Conservation (phyloP, 2,329 filamentous ascomycete species). For the Graphilbum fragrans region DNA sequence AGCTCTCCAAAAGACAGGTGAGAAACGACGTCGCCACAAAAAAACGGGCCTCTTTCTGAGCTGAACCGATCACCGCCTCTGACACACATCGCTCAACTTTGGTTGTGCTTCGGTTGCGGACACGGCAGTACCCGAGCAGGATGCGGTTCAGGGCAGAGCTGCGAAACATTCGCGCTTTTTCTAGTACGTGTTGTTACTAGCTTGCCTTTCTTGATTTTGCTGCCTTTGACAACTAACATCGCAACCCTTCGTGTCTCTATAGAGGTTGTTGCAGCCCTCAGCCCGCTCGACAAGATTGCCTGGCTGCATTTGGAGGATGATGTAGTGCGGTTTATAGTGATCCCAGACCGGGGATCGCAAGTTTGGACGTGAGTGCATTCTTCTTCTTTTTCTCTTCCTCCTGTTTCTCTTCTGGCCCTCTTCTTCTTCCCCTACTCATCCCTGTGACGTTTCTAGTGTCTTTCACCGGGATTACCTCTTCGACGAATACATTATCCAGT, state of each 20-base stretch:
- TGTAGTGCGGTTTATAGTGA: conserved; percentile 84
- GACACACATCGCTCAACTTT: too few species aligned
- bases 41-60: too few species aligned
- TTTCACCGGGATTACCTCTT: conserved; percentile 63
- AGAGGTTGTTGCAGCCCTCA: conserved; percentile 54
- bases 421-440: not conserved
- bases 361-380: conserved; percentile 70
- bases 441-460: not conserved
- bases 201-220: not conserved
- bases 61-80: too few species aligned
- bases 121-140: not conserved
- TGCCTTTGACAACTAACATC: not conserved
- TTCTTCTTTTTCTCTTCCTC: not conserved
- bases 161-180: conserved; percentile 54
- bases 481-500: conserved; percentile 72
- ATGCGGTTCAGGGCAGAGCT: conserved; percentile 37
- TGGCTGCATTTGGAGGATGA: conserved; percentile 86
- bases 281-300: conserved; percentile 65
- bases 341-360: conserved; percentile 87
- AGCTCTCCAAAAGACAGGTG: too few species aligned
- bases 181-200: conserved; percentile 30
- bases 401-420: not conserved
- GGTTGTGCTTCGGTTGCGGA: too few species aligned
- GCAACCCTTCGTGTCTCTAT: too few species aligned
- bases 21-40: too few species aligned